Base-by-base conservation (phyloP, 73 alveolate species). In the Paramecium bursaria region DNA sequence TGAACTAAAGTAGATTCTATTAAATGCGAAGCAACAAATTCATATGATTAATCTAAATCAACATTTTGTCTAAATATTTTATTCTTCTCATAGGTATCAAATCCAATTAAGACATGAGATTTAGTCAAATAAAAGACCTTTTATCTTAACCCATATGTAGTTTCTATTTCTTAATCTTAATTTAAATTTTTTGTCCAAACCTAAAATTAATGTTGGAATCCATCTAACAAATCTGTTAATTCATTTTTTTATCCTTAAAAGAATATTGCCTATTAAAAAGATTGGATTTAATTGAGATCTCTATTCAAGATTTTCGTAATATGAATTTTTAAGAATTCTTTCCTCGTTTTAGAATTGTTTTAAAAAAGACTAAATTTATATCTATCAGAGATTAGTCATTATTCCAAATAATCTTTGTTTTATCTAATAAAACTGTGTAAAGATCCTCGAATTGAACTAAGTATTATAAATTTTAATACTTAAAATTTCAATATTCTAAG, bases 111-210 rank as follows among this genome's bases (percentile, higher is more conserved):
- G 9, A 57, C 44, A 7, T 47, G 46, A 67, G 33, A 67, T 11
- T 27, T 35, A 21, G 82, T 67, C 23, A 67, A 67, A 42, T 39
- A 67, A 44, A 39, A 67, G 9, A 67, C 39, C 22, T 67, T 67
- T 44, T 67, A 67, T 67, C 35, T 67, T 29, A 67, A 67, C 44
- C 82, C 82, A 67, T 67, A 67, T 4, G 53, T 35, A 19, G 33
- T 25, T 67, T 67, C 82, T 35, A 67, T 67, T 42, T 67, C 82
- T 9, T 25, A 39, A 25, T 35, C 44, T 42, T 67, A 39, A 19
- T 25, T 14, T 14, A 6, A 39, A 26, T 31, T 47, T 35, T 42
- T 67, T 39, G 60, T 57, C 22, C 33, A 35, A 67, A 15, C 44
- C 33, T 27, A 26, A 4, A 42, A 14, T 39, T 30, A 42, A 19